Evolutionary conservation across 768 basidiomycete species (phyloP).

Genomic region (Boletales sp.): DNA sequence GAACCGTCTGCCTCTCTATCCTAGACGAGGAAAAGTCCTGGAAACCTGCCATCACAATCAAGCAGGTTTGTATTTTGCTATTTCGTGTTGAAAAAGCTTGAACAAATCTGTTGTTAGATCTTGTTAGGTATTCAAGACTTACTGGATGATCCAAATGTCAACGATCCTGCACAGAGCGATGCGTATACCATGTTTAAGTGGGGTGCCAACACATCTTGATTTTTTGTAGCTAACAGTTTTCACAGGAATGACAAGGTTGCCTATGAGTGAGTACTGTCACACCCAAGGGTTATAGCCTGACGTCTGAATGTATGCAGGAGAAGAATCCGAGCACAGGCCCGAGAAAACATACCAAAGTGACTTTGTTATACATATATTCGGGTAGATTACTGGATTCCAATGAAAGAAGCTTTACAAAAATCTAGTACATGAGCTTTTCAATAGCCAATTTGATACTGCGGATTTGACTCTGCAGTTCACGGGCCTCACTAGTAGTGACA

Average conservation of each 20-base stretch:
- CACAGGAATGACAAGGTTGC: conserved; percentile 87
- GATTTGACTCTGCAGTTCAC: conserved; percentile 88
- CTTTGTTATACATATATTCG: conserved; percentile 5
- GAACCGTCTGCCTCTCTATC: conserved; percentile 96
- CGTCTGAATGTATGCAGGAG: conserved; percentile 44
- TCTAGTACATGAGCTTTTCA: conserved; percentile 59
- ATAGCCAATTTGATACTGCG: conserved; percentile 78
- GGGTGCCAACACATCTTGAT: conserved; percentile 28
- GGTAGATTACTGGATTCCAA: conserved; percentile 3
- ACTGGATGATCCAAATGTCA: conserved; percentile 92
- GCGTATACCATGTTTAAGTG: conserved; percentile 99
- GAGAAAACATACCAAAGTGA: conserved; percentile 86
- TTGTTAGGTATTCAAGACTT: conserved; percentile 94
- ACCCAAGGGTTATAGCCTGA: neutral
- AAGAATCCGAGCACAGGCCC: conserved; percentile 79
- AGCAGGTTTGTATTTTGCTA: conserved; percentile 61
- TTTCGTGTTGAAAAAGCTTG: neutral
- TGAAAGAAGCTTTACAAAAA: neutral
- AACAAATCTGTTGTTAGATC: conserved; percentile 52
- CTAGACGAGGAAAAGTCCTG: conserved; percentile 98
- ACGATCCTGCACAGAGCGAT: conserved; percentile 97
- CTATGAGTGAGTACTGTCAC: conserved; percentile 67
- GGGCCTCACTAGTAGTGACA: conserved; percentile 94
- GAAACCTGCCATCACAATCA: conserved; percentile 99
- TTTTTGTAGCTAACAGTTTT: conserved; percentile 6